Conservation (phyloP, 2,329 filamentous ascomycete species). For the Exophiala lecanii-corni region DNA sequence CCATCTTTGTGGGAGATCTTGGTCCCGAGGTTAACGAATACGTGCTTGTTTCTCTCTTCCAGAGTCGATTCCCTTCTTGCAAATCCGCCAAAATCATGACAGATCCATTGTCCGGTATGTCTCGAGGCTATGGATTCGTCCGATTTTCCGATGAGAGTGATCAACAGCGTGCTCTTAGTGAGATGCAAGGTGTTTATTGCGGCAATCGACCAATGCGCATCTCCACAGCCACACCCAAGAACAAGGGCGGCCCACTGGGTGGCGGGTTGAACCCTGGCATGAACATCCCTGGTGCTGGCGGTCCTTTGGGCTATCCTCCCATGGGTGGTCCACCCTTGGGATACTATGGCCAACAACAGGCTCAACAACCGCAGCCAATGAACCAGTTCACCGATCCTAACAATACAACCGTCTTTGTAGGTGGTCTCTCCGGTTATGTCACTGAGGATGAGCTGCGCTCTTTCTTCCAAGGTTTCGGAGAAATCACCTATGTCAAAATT, state of each 20-base stretch:
- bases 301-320: slow-evolving; percentile 58
- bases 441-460: slow-evolving; percentile 99
- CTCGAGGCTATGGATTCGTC: slow-evolving; percentile 95
- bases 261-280: slow-evolving; percentile 47
- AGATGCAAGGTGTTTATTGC: slow-evolving; percentile 99
- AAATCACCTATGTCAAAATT: slow-evolving; percentile 99
- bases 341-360: slow-evolving; percentile 70
- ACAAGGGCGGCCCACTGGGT: slow-evolving; percentile 52
- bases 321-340: slow-evolving; percentile 67
- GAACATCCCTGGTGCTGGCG: slow-evolving; percentile 47
- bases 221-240: slow-evolving; percentile 96
- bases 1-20: slow-evolving; percentile 96
- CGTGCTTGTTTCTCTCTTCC: slow-evolving; percentile 93
- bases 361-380: slow-evolving; percentile 71
- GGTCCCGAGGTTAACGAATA: slow-evolving; percentile 99
- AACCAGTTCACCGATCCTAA: slow-evolving; percentile 99
- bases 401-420: slow-evolving; percentile 98
- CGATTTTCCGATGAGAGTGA: slow-evolving; percentile 94
- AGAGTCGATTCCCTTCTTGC: slow-evolving; percentile 92
- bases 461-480: slow-evolving; percentile 99
- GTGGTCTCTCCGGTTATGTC: slow-evolving; percentile 93
- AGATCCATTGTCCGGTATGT: slow-evolving; percentile 95
- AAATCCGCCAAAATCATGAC: slow-evolving; percentile 99
- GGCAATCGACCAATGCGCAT: slow-evolving; percentile 98
- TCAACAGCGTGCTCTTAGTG: slow-evolving; percentile 88